Conservation (phyloP, 2,329 filamentous ascomycete genomes). For the Ophiocordyceps polyrhachis-furcata region DNA sequence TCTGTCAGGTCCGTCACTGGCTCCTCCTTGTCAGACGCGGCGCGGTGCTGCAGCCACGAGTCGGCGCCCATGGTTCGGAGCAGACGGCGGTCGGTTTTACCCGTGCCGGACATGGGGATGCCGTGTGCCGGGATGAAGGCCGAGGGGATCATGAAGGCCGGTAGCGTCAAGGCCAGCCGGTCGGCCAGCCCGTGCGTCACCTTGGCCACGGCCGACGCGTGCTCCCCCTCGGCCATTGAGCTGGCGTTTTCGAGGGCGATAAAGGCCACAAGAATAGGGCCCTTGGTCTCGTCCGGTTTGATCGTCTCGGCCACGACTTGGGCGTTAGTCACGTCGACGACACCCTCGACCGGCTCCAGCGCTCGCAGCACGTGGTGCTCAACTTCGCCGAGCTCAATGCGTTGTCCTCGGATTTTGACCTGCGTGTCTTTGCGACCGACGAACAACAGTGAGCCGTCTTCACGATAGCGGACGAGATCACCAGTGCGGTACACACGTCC, state of each 20-base stretch:
- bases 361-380: conserved; percentile 4
- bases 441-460: conserved; percentile 16
- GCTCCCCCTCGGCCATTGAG: not conserved
- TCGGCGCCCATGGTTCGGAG: conserved; percentile 2
- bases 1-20: not conserved
- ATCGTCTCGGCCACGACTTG: conserved; percentile 3
- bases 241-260: not conserved
- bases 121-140: conserved; percentile 3
- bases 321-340: not conserved
- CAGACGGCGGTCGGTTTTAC: conserved; percentile 5
- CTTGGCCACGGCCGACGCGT: not conserved
- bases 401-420: conserved; percentile 35
- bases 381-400: conserved; percentile 22
- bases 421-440: conserved; percentile 17
- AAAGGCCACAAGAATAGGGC: conserved; percentile 4
- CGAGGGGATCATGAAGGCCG: conserved; percentile 6
- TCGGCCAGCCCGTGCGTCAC: conserved; percentile 1
- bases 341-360: not conserved
- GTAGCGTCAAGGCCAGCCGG: conserved; percentile 2
- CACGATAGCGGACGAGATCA: conserved; percentile 23
- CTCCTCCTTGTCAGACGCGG: not conserved
- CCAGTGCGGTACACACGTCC: conserved; percentile 24
- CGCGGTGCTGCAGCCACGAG: not conserved
- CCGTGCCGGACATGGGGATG: conserved; percentile 4
- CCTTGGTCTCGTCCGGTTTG: conserved; percentile 1